Percentiles rank a stretch among this genome's conserved stretches.
Conservation (phyloP, 768 basidiomycete species). For the Lentinula edodes region DNA sequence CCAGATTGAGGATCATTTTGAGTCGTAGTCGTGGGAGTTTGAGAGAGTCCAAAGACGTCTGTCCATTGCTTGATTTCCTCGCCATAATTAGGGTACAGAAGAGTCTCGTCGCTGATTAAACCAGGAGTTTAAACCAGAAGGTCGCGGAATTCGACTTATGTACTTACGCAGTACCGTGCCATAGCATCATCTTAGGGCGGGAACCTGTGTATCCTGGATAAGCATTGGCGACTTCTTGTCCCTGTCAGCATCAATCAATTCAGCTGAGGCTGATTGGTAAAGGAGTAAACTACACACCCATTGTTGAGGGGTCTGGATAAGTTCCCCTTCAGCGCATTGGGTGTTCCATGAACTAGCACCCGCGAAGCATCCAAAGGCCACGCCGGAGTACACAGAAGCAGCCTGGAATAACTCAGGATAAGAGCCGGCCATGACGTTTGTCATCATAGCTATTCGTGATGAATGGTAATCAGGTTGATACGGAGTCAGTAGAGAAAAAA, state of each 20-base stretch:
- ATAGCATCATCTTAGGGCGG: slow-evolving; percentile 46
- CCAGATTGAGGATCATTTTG: slow-evolving; percentile 36
- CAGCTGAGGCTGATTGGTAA: neutral
- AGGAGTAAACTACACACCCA: slow-evolving; percentile 29
- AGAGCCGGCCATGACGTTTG: slow-evolving; percentile 43
- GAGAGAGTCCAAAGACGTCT: slow-evolving; percentile 42
- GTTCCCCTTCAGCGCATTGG: slow-evolving; percentile 37
- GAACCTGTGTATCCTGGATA: slow-evolving; percentile 47
- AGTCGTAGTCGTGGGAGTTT: slow-evolving; percentile 32
- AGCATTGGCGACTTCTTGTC: slow-evolving; percentile 36
- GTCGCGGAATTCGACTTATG: neutral
- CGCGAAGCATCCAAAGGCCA: slow-evolving; percentile 50
- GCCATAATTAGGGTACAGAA: slow-evolving; percentile 43
- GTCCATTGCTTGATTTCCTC: slow-evolving; percentile 55
- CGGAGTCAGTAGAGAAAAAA: neutral
- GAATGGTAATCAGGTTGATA: neutral
- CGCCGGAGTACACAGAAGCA: slow-evolving; percentile 44
- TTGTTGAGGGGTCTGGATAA: slow-evolving; percentile 38
- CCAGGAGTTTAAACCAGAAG: neutral
- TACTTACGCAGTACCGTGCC: slow-evolving; percentile 40
- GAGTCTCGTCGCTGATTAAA: slow-evolving; percentile 31
- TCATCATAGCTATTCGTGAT: slow-evolving; percentile 43
- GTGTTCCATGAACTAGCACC: slow-evolving; percentile 43
- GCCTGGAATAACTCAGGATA: slow-evolving; percentile 52
- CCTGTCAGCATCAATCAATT: slow-evolving; percentile 17